Conservation (phyloP, 108 stramenopile species). For the Cyclotella atomus region DNA sequence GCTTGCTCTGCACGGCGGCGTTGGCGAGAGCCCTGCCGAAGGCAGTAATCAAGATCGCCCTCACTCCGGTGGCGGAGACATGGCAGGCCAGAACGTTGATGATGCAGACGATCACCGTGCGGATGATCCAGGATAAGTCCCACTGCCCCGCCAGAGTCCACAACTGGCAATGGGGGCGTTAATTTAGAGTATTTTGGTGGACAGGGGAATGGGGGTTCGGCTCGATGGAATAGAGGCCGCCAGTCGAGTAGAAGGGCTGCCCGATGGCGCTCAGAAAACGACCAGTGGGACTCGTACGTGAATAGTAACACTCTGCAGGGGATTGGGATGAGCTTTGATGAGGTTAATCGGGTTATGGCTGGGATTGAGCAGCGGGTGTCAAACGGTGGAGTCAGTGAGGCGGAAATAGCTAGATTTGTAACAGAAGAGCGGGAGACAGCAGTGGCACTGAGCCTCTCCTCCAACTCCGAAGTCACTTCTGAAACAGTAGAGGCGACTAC, state of each 20-base stretch:
- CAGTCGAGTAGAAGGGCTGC: not conserved
- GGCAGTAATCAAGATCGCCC: not conserved
- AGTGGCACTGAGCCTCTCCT: not conserved
- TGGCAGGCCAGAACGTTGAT: not conserved
- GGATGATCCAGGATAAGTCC: not conserved
- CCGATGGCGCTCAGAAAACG: not conserved
- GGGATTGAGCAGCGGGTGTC: not conserved
- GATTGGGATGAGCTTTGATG: not conserved
- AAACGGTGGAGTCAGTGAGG: not conserved
- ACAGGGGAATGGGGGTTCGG: not conserved
- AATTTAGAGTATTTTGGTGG: not conserved
- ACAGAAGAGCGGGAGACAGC: not conserved
- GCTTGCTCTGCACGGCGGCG: not conserved
- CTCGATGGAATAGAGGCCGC: not conserved
- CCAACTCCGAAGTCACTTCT: not conserved
- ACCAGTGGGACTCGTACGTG: not conserved
- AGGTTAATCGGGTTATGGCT: not conserved
- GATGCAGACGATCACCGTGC: not conserved
- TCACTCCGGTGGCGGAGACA: too few relatives aligned
- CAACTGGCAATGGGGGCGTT: not conserved
- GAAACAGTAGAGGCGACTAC: not conserved
- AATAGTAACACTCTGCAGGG: not conserved
- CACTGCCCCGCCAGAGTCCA: not conserved
- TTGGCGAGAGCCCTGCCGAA: not conserved
- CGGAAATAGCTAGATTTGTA: not conserved